Base-by-base conservation (phyloP, 2,329 filamentous ascomycete species). In the Colletotrichum chlorophyti region DNA sequence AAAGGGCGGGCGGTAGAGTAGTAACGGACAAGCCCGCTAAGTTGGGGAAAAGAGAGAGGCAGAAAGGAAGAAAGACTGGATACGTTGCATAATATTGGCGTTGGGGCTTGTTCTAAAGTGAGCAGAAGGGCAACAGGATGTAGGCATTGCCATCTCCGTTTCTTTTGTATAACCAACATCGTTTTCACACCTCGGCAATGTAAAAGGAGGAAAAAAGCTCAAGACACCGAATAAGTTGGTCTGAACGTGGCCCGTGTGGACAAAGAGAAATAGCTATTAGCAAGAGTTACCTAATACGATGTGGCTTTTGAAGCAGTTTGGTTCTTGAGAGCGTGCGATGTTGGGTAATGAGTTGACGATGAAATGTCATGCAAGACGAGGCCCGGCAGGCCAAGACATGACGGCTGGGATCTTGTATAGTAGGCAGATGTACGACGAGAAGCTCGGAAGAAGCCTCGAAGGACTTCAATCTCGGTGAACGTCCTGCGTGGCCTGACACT, bases 271-370 rank as follows among this genome's bases (percentile, higher is more conserved):
- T n/a, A 32, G 19, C 10, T 35, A 50, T 57, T 49, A 49, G 43
- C 57, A 59, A 55, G 6, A 50, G 19, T 55, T 59, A 59, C 43
- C 43, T 59, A 57, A 59, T 55, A 19, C 19, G 42, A 59, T 55
- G 24, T 23, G 15, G 21, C 14, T 32, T n/a, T 55, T 11, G 31
- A 32, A 14, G 15, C 35, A 31, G 14, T 14, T 17, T 6, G 15
- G 27, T 5, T 21, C 38, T 50, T 50, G 55, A 19, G 50, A 27
- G 19, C 8, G 38, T 14, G 27, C 23, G 45, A 32, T 14, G 17
- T 23, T 35, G 47, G 21, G 24, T 51, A 37, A 45, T 23, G 15
- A 21, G 24, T 11, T 40, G 14, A 31, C 15, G 32, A 24, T 15
- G 19, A 11, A 11, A n/a, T n/a, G n/a, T n/a, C n/a, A n/a, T n/a